A percentile compares a stretch with the other conserved stretches of the same genome.
These are phyloP conservation scores for Saccharomyces jurei DNA, from an alignment of 805 yeast genomes.

Conservation along the genomic window DNA sequence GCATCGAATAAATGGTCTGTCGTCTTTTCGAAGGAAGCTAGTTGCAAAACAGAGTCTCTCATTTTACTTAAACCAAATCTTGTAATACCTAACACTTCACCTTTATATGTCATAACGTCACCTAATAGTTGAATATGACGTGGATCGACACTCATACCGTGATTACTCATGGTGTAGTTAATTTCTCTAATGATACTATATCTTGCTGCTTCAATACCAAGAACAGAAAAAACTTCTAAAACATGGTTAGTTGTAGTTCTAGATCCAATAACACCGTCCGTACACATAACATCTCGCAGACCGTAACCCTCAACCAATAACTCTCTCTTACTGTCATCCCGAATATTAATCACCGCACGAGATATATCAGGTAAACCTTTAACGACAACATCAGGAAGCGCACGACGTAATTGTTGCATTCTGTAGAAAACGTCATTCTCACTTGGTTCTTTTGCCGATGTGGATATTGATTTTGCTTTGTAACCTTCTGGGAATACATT, in stretches of 20 bases:
- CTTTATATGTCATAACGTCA: slow-evolving; percentile 98
- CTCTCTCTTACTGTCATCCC: slow-evolving; percentile 80
- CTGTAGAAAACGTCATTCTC: slow-evolving; percentile 65
- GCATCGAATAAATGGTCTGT: slow-evolving; percentile 98
- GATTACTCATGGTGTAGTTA: slow-evolving; percentile 95
- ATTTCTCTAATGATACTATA: slow-evolving; percentile 87
- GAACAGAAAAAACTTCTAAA: slow-evolving; percentile 75
- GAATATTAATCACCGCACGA: slow-evolving; percentile 92
- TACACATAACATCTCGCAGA: slow-evolving; percentile 88
- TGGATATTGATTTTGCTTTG: slow-evolving; percentile 35
- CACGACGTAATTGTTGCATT: slow-evolving; percentile 83
- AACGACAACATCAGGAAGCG: slow-evolving; percentile 78
- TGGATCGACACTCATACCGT: slow-evolving; percentile 99
- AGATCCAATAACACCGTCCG: slow-evolving; percentile 90
- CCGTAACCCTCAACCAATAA: slow-evolving; percentile 97
- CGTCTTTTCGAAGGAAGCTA: slow-evolving; percentile 96
- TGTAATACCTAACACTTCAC: slow-evolving; percentile 96
- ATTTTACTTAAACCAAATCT: slow-evolving; percentile 95
- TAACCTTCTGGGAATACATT: slow-evolving; percentile 42
- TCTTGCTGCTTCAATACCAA: slow-evolving; percentile 98
- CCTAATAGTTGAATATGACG: slow-evolving; percentile 97
- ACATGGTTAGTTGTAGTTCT: slow-evolving; percentile 88
- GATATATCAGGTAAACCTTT: slow-evolving; percentile 88
- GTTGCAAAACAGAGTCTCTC: slow-evolving; percentile 95
- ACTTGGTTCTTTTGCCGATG: slow-evolving; percentile 33